Conservation (phyloP, 805 yeast species). For the Saccharomycopsis guyanensis region DNA sequence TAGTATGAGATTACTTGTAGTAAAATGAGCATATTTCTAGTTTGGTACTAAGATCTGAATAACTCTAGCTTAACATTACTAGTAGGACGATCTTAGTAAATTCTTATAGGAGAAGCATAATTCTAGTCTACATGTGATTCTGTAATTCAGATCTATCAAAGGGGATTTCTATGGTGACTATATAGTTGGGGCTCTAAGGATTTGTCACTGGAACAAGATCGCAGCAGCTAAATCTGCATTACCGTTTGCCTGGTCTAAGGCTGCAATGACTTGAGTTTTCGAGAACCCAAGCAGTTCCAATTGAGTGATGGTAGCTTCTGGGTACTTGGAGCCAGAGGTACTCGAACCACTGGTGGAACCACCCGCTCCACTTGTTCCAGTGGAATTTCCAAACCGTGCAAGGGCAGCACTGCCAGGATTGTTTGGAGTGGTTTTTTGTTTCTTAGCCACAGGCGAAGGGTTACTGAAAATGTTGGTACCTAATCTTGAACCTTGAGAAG, state of each 20-base stretch:
- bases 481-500: constrained; percentile 23
- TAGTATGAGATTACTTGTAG: too few relatives aligned
- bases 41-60: too few relatives aligned
- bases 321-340: constrained; percentile 14
- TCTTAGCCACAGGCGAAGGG: constrained; percentile 4
- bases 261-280: constrained; percentile 52
- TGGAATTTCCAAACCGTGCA: background rate
- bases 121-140: too few relatives aligned
- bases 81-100: too few relatives aligned
- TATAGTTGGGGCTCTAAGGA: too few relatives aligned
- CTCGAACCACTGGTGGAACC: constrained; percentile 7
- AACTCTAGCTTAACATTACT: too few relatives aligned
- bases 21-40: background rate
- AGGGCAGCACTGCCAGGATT: constrained; percentile 1
- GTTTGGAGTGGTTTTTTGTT: constrained; percentile 8
- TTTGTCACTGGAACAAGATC: constrained; percentile 50
- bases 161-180: too few relatives aligned
- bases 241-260: constrained; percentile 61
- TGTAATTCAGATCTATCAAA: too few relatives aligned
- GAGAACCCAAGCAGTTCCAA: constrained; percentile 67
- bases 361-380: constrained; percentile 7
- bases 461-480: constrained; percentile 28
- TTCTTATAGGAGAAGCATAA: too few relatives aligned
- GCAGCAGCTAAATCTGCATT: constrained; percentile 86
- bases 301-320: constrained; percentile 36